A percentile compares a stretch with the other conserved stretches of the same genome.
Evolutionary conservation across 345 rosid species (phyloP).

Genomic region (Salix suchowensis): DNA sequence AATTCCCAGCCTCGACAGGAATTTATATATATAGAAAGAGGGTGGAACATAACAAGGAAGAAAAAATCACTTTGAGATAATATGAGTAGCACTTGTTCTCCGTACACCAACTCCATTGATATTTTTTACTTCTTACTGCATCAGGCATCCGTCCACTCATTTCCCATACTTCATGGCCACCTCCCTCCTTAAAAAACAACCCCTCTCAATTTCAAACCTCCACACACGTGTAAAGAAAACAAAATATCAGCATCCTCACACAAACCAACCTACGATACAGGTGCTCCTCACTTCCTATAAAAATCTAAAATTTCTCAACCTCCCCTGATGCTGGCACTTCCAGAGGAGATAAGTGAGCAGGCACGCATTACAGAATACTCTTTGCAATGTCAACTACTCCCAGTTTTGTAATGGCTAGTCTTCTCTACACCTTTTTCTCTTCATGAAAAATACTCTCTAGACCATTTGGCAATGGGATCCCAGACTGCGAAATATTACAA

Average conservation of each 20-base stretch:
- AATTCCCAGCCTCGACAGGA: background rate
- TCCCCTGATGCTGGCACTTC: background rate
- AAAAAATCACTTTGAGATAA: background rate
- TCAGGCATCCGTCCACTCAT: background rate
- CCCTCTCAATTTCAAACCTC: background rate
- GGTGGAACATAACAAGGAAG: background rate
- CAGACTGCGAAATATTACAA: background rate
- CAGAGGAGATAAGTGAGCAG: background rate
- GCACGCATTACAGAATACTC: background rate
- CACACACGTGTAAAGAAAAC: background rate
- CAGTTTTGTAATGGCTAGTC: background rate
- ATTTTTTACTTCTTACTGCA: background rate
- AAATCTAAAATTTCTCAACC: background rate
- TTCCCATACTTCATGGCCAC: background rate
- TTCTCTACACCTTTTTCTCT: background rate
- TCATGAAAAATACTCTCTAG: background rate
- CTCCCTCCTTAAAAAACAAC: background rate
- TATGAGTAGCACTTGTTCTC: background rate
- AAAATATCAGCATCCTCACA: too few relatives aligned
- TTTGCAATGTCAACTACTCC: background rate
- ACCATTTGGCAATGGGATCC: background rate
- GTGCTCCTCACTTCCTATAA: background rate
- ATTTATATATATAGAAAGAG: background rate
- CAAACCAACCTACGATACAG: background rate
- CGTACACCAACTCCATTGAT: background rate